These are phyloP conservation scores for Thalassiosira mediterranea DNA, from an alignment of 352 stramenopile genomes.

Conservation along the genomic window DNA sequence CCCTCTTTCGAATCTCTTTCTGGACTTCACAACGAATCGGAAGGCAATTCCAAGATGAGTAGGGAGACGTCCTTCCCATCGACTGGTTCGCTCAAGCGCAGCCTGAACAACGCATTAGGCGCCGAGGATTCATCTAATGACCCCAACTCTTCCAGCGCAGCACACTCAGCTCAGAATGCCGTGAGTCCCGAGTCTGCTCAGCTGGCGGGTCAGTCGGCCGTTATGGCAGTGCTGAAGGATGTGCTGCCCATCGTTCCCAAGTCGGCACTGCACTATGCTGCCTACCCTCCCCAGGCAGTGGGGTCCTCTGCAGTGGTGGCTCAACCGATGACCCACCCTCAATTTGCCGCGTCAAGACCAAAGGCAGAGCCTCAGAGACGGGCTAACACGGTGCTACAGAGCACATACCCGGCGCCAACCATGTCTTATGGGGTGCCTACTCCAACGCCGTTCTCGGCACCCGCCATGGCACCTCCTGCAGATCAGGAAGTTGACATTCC, in stretches of 20 bases:
- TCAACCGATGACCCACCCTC: no score
- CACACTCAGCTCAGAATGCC: neutral
- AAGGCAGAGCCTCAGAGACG: no score
- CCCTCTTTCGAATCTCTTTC: slow-evolving; percentile 82
- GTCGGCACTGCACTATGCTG: slow-evolving; percentile 3
- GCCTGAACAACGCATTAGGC: slow-evolving; percentile 46
- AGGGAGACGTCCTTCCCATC: slow-evolving; percentile 68
- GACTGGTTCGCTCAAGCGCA: slow-evolving; percentile 72
- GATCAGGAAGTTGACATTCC: slow-evolving; percentile 51
- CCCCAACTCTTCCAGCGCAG: neutral
- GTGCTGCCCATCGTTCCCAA: slow-evolving; percentile 66
- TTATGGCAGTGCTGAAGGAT: slow-evolving; percentile 66
- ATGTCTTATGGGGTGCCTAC: no score
- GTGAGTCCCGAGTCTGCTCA: slow-evolving; percentile 74
- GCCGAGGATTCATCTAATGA: no score
- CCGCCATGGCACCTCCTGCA: no score
- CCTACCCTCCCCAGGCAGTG: no score
- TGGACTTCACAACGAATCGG: slow-evolving; percentile 41
- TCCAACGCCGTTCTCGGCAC: no score
- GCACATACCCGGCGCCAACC: no score
- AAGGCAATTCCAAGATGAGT: slow-evolving; percentile 21
- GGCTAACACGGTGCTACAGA: no score
- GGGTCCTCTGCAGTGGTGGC: no score
- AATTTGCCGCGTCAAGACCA: no score
- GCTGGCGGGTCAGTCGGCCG: slow-evolving; percentile 34